A percentile compares a stretch with the other conserved stretches of the same genome.
Evolutionary conservation across 2,329 filamentous ascomycete genomes (phyloP).

Genomic region (Dactylellina drechsleri): DNA sequence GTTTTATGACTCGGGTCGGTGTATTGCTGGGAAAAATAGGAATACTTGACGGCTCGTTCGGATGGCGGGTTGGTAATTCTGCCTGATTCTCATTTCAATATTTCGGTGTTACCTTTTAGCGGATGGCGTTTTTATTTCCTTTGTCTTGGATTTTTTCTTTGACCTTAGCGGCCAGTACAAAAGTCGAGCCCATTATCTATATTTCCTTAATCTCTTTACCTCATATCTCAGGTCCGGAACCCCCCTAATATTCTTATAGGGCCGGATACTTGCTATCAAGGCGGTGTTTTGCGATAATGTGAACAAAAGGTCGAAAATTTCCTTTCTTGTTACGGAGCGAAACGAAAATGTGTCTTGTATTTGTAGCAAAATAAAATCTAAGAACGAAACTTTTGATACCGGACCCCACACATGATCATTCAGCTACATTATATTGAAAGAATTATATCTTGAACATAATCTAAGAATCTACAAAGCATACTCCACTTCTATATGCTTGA

Average conservation of each 20-base stretch:
- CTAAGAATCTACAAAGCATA: too few relatives aligned
- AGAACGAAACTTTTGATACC: neutral
- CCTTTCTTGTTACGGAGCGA: slow-evolving; percentile 4
- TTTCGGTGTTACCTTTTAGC: slow-evolving; percentile 13
- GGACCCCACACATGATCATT: too few relatives aligned
- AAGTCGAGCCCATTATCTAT: neutral
- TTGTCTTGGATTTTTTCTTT: neutral
- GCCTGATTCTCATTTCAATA: neutral
- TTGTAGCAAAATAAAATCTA: neutral
- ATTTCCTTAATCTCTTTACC: neutral
- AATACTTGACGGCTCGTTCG: neutral
- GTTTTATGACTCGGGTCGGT: neutral
- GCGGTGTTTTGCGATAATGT: neutral
- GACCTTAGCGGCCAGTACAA: neutral
- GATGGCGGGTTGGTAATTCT: too few relatives aligned
- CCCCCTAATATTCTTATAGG: neutral
- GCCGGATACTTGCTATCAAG: neutral
- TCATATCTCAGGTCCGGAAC: neutral
- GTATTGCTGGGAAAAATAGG: neutral
- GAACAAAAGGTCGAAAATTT: neutral
- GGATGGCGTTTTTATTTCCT: slow-evolving; percentile 27
- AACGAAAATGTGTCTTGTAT: neutral
- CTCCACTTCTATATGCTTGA: too few relatives aligned
- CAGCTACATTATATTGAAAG: too few relatives aligned
- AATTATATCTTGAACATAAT: too few relatives aligned